Conservation (phyloP, 2,329 filamentous ascomycete species). For the Beauveria bassiana region DNA sequence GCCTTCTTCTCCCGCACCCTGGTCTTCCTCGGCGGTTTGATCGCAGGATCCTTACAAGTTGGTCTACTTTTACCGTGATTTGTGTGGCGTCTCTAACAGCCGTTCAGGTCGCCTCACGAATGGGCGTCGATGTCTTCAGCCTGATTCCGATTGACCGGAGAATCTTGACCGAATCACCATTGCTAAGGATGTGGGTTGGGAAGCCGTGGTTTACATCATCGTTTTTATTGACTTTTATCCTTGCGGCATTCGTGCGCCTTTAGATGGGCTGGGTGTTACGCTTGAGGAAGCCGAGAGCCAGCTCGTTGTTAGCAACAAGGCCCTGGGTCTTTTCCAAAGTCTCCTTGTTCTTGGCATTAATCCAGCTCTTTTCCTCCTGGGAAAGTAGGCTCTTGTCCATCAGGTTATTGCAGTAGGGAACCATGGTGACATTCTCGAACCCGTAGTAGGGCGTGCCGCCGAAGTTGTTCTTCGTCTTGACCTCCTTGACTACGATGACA, state of each 20-base stretch:
- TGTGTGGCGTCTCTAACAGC: neutral
- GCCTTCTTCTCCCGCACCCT: slow-evolving; percentile 65
- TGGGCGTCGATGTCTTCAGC: slow-evolving; percentile 33
- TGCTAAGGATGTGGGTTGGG: slow-evolving; percentile 44
- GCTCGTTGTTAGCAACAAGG: slow-evolving; percentile 65
- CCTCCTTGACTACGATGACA: slow-evolving; percentile 81
- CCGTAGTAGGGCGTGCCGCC: slow-evolving; percentile 91
- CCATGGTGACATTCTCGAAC: slow-evolving; percentile 97
- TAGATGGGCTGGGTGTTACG: slow-evolving; percentile 66
- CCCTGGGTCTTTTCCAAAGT: slow-evolving; percentile 73
- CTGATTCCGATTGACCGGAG: slow-evolving; percentile 30
- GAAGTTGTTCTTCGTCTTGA: slow-evolving; percentile 79
- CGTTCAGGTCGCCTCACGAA: slow-evolving; percentile 34
- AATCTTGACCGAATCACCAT: slow-evolving; percentile 26
- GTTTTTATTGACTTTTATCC: slow-evolving; percentile 64
- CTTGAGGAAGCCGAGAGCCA: slow-evolving; percentile 73
- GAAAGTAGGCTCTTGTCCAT: slow-evolving; percentile 70
- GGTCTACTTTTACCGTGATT: slow-evolving; percentile 16
- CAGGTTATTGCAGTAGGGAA: slow-evolving; percentile 84
- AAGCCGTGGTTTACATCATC: slow-evolving; percentile 59
- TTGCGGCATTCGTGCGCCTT: slow-evolving; percentile 47
- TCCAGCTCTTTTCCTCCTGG: slow-evolving; percentile 68
- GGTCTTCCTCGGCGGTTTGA: slow-evolving; percentile 57
- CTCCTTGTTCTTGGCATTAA: slow-evolving; percentile 78
- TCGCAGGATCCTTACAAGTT: slow-evolving; percentile 58